phyloP scores from a whole-genome alignment of 2,329 filamentous ascomycete genomes.

The Zasmidium cellare region DNA sequence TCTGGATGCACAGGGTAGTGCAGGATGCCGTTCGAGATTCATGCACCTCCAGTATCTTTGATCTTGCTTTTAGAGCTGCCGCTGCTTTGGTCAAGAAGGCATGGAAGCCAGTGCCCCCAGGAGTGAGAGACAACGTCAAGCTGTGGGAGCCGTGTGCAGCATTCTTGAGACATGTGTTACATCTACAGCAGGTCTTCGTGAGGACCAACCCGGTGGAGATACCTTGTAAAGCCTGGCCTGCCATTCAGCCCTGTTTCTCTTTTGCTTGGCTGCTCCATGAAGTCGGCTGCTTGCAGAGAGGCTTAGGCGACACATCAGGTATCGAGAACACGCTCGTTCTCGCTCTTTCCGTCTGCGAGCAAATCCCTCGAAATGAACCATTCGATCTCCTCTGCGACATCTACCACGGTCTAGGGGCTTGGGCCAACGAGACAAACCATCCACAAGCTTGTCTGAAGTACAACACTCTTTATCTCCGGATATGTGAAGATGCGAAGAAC shows the following conservation, averaged over 20 bases:
- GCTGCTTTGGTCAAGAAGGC: background rate
- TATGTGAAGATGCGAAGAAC: background rate
- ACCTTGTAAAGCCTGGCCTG: too few relatives aligned
- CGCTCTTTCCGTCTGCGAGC: conserved; percentile 1
- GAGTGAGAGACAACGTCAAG: background rate
- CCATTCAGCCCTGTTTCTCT: background rate
- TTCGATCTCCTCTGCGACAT: conserved; percentile 7
- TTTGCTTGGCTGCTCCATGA: conserved; percentile 3
- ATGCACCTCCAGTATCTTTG: background rate
- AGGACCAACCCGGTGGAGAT: too few relatives aligned
- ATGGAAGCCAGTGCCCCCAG: background rate
- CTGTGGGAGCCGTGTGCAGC: conserved; percentile 5
- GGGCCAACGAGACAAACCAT: conserved; percentile 14
- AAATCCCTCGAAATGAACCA: background rate
- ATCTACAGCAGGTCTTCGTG: conserved; percentile 1
- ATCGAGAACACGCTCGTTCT: background rate
- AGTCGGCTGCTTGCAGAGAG: background rate
- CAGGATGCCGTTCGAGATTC: background rate
- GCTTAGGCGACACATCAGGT: conserved; percentile 5
- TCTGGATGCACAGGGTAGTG: conserved; percentile 8
- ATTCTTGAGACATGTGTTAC: conserved; percentile 4
- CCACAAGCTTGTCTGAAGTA: conserved; percentile 1
- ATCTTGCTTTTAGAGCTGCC: conserved; percentile 2
- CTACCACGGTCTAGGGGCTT: conserved; percentile 7
- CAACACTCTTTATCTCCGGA: background rate